Conservation (phyloP, 306 rosid species). For the Cucurbita pepo region DNA sequence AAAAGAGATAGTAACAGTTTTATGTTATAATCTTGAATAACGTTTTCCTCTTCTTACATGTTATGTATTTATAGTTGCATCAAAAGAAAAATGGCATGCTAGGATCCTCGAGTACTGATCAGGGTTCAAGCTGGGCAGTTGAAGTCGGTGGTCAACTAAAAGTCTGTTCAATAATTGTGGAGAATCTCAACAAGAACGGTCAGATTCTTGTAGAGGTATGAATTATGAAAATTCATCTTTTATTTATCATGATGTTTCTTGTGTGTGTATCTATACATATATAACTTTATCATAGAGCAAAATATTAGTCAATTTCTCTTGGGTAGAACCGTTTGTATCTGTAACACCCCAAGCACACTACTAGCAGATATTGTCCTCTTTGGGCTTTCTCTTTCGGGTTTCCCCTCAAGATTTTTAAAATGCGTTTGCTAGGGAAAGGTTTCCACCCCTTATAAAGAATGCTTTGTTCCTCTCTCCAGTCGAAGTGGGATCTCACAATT, state of each 20-base stretch:
- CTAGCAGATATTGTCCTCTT: no score
- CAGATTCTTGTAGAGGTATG: constrained; percentile 95
- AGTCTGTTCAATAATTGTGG: constrained; percentile 71
- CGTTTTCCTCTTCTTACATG: not conserved
- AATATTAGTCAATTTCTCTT: not conserved
- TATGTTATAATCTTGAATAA: not conserved
- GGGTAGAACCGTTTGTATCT: not conserved
- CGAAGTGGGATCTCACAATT: no score
- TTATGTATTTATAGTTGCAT: constrained; percentile 34
- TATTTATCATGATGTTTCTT: not conserved
- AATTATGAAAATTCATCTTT: not conserved
- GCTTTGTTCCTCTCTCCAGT: no score
- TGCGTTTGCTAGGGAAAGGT: no score
- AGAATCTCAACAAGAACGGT: constrained; percentile 72
- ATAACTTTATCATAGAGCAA: not conserved
- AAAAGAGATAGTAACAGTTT: not conserved
- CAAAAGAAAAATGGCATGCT: constrained; percentile 38
- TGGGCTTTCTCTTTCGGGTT: no score
- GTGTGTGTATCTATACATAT: no score
- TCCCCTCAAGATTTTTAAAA: no score
- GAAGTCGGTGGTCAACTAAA: constrained; percentile 89
- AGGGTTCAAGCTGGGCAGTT: constrained; percentile 95
- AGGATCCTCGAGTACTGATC: constrained; percentile 45
- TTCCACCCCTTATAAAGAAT: no score
- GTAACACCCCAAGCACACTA: no score